Base-by-base conservation (phyloP, 2,329 filamentous ascomycete species). In the Cladosporium sp. region DNA sequence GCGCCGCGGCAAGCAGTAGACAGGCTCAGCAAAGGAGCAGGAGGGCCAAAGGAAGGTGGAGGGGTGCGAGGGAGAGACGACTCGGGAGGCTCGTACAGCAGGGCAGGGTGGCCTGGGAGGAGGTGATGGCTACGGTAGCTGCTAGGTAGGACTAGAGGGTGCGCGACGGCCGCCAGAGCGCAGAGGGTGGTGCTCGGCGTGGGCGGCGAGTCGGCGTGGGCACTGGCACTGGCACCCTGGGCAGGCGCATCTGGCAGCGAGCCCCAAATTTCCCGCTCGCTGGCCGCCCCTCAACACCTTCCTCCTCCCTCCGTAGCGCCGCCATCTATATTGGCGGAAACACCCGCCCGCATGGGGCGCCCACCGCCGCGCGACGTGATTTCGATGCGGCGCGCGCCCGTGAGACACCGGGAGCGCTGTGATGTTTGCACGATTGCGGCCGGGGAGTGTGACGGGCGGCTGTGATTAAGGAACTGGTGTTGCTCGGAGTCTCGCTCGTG, bases 21-120 rank as follows among this genome's bases (percentile, higher is more conserved):
- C 22, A 28, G 22, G 48, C 48, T n/a, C 43, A 40, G 31, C 46
- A 50, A 19, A 11, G 40, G 38, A 28, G 10, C 18, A 13, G 33
- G 31, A 31, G 18, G 8, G 31, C 13, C 48, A 40, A 49, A 50
- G 48, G 48, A 50, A 40, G 43, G 48, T 50, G 31, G 38, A 11
- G 10, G 34, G 35, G 48, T 31, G 31, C 31, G 48, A 50, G 37
- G 48, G 48, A 50, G 48, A 46, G 34, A 28, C 22, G 22, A 28
- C 22, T 28, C 22, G 22, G 22, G 22, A 28, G 22, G 22, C 22
- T 28, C 22, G 22, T 28, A 28, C 22, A 28, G 22, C 22, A 28
- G 35, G 41, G 46, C 46, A 41, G 13, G 13, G 38, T 18, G 18
- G 9, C 18, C 22, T 33, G 35, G 46, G 40, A n/a, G 22, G 22